Percentiles rank a stretch among this genome's conserved stretches.
Evolutionary conservation across 192 early-diverging fungal species (phyloP).

Genomic region (Dispira simplex): DNA sequence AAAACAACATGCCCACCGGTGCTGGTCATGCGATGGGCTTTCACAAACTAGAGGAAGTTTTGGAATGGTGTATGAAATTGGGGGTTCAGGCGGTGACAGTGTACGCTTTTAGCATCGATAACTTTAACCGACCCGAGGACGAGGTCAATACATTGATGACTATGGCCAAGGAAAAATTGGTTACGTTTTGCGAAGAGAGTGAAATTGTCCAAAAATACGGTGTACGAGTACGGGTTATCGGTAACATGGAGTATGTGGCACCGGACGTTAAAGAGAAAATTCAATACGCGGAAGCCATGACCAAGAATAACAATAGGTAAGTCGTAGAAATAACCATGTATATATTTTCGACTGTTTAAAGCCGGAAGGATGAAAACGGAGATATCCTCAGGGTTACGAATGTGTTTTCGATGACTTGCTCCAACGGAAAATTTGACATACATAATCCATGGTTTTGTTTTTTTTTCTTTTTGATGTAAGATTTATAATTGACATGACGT

Average conservation of each 20-base stretch:
- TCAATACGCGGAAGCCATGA: conserved; percentile 41
- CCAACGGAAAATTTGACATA: too few relatives aligned
- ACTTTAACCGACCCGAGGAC: conserved; percentile 75
- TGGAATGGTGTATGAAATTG: conserved; percentile 77
- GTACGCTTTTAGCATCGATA: conserved; percentile 97
- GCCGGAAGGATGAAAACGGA: too few relatives aligned
- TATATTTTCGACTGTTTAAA: too few relatives aligned
- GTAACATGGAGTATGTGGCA: conserved; percentile 53
- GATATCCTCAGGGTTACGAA: too few relatives aligned
- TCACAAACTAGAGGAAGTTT: conserved; percentile 58
- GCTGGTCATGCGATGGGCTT: conserved; percentile 74
- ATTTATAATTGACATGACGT: too few relatives aligned
- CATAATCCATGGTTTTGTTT: too few relatives aligned
- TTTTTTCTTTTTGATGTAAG: too few relatives aligned
- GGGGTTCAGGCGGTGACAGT: conserved; percentile 79
- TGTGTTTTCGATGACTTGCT: too few relatives aligned
- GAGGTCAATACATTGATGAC: conserved; percentile 83
- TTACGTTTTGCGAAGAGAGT: conserved; percentile 51
- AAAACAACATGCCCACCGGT: conserved; percentile 31
- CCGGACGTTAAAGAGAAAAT: conserved; percentile 42
- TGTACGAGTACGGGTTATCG: conserved; percentile 67
- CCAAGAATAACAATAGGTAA: conserved; percentile 43
- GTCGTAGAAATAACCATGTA: background rate
- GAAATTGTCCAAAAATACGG: conserved; percentile 51
- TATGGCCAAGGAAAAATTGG: conserved; percentile 58